Evolutionary conservation across 306 rosid genomes (phyloP).

Genomic region (Comarum palustre): DNA sequence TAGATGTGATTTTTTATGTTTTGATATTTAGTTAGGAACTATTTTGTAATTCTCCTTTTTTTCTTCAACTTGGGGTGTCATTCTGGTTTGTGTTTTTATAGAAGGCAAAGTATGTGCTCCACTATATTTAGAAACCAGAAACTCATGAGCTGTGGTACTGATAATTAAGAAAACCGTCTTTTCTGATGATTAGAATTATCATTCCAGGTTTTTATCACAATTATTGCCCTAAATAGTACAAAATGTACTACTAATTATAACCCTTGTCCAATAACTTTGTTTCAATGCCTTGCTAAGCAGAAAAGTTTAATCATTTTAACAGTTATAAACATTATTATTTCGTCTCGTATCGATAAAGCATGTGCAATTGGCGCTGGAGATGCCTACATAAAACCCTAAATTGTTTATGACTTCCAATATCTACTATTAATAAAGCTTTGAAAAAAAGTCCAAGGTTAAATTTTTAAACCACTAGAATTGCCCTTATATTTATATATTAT

Average conservation of each 20-base stretch:
- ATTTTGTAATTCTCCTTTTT: too few relatives aligned
- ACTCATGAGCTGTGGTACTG: neutral
- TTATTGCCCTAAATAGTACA: neutral
- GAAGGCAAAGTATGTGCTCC: neutral
- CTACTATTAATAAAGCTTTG: too few relatives aligned
- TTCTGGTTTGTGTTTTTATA: neutral
- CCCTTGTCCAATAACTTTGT: neutral
- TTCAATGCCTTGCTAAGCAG: neutral
- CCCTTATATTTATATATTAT: too few relatives aligned
- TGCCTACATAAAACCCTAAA: neutral
- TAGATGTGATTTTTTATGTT: too few relatives aligned
- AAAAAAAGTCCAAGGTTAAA: too few relatives aligned
- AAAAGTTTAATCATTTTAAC: neutral
- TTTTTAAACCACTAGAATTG: too few relatives aligned
- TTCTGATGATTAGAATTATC: neutral
- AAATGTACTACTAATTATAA: neutral
- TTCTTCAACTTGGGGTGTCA: neutral
- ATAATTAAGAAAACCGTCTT: neutral
- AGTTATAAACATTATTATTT: neutral
- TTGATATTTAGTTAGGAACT: too few relatives aligned
- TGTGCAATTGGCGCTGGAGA: neutral
- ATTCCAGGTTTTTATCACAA: neutral
- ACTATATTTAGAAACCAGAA: neutral
- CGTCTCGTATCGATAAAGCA: neutral
- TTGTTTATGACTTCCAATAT: neutral